Percentiles rank a stretch among this genome's conserved stretches.
Evolutionary conservation across 1,284 basidiomycete species (phyloP).

Genomic region (Phenoliferia sp.): DNA sequence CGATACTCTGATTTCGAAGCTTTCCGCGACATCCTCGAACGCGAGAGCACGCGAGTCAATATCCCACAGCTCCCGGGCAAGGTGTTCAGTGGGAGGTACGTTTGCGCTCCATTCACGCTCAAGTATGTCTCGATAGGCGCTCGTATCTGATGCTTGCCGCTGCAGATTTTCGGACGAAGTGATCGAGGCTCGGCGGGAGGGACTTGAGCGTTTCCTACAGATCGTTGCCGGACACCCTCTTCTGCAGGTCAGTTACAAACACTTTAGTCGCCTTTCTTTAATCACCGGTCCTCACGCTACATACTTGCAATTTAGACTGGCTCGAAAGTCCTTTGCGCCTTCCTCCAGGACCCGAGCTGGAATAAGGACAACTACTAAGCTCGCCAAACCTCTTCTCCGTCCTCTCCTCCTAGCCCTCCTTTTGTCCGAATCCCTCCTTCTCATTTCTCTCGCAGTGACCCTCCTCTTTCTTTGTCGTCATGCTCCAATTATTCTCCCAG

Average conservation of each 20-base stretch:
- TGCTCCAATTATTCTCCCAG: too few relatives aligned
- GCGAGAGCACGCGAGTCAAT: constrained; percentile 93
- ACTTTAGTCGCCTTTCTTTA: not conserved
- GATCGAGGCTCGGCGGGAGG: constrained; percentile 86
- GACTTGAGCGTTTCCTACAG: constrained; percentile 89
- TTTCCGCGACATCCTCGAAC: constrained; percentile 95
- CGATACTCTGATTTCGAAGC: constrained; percentile 99
- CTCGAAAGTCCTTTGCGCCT: constrained; percentile 93
- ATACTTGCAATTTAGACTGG: constrained; percentile 63
- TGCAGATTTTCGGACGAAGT: constrained; percentile 94
- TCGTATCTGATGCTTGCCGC: not conserved
- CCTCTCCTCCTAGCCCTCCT: not conserved
- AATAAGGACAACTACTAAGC: constrained; percentile 30
- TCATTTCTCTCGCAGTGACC: not conserved
- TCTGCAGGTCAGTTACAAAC: constrained; percentile 79
- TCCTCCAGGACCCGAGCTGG: constrained; percentile 63
- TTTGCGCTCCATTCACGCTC: not conserved
- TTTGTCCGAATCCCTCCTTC: not conserved
- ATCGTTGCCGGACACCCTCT: constrained; percentile 96
- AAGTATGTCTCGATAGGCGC: not conserved
- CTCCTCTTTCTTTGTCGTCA: not conserved
- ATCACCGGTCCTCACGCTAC: not conserved
- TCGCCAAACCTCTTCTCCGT: not conserved
- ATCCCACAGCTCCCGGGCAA: constrained; percentile 96
- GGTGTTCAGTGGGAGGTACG: constrained; percentile 45